Evolutionary conservation across 441 rosid species (phyloP), one percentile per base, ranked within the genome.

Genomic region (Eugenia klotzschiana): DNA sequence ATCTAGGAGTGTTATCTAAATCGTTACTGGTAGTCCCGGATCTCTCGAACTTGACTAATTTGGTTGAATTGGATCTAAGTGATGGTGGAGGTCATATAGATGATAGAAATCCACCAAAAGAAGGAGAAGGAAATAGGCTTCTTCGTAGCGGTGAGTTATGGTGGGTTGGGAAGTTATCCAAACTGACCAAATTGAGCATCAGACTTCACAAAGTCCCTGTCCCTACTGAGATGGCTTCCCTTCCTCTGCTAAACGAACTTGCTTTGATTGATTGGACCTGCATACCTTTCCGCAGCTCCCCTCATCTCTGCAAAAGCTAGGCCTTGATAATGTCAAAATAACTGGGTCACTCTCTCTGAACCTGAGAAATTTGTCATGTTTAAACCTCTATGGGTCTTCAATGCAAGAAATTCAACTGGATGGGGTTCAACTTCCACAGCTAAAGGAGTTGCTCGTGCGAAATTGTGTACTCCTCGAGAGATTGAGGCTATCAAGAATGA

Each of bases 11-110:
- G 23, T 29, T 23, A 8, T 60, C 23, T 60, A 0, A 1, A 16
- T 60, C 1, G 1, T 8, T 60, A 23, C 6, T 0, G 0, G 13
- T 60, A 8, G 0, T 60, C 13, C 11, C 13, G 0, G 23, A 60
- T 60, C 41, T 29, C 22, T 60, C 73, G 0, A 60, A 60, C 40
- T 0, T 15, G 12, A 60, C 33, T 56, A 56, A 56, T 56, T 25
- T 56, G 33, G 8, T 56, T 11, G 29, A 56, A 12, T 56, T 56
- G 64, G 8, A 2, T 25, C 33, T 56, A 25, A 22, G 0, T 72
- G 25, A 23, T 41, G 3, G 4, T 56, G 79, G 12, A 49, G 14
- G 14, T 11, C 3, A 11, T 49, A 3, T 3, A 3, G 51, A 12
- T 12, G 5, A 49, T 0, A 3, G 14, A 12, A 8, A 8, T 12